Conservation (phyloP, 345 rosid genomes). For the Linum usitatissimum region DNA sequence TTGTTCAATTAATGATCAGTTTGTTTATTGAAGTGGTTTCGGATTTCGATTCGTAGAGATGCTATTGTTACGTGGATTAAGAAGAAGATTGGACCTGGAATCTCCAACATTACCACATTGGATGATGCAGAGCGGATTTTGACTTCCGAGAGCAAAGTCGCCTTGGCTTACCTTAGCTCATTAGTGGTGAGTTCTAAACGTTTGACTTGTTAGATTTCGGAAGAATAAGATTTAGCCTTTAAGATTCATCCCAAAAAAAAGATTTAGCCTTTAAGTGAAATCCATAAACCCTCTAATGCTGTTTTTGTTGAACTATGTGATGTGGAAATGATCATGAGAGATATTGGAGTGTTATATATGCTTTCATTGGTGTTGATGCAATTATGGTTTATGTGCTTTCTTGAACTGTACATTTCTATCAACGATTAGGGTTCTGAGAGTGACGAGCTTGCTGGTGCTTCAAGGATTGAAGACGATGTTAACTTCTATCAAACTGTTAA, state of each 20-base stretch:
- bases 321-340: not conserved
- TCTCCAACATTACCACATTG: conserved; percentile 52
- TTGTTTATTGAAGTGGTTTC: not conserved
- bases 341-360: not conserved
- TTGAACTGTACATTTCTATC: not conserved
- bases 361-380: not conserved
- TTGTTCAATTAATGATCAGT: not conserved
- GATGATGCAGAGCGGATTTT: conserved; percentile 78
- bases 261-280: not conserved
- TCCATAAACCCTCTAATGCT: not conserved
- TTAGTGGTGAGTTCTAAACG: conserved; percentile 47
- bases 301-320: not conserved
- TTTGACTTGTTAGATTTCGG: not conserved
- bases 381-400: not conserved
- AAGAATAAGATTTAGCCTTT: not conserved
- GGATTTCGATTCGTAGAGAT: conserved; percentile 16
- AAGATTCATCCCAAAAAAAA: too few relatives aligned
- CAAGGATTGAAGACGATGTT: conserved; percentile 4
- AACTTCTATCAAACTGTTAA: conserved; percentile 12
- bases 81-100: conserved; percentile 21
- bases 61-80: conserved; percentile 35
- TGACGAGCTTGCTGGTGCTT: conserved; percentile 10
- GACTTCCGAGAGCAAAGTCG: conserved; percentile 70
- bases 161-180: conserved; percentile 71
- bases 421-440: conserved; percentile 6